Percentiles rank a stretch among this genome's conserved stretches.
These are phyloP conservation scores for Carex arenaria DNA, from an alignment of 202 grass and related monocot species.

Conservation along the genomic window DNA sequence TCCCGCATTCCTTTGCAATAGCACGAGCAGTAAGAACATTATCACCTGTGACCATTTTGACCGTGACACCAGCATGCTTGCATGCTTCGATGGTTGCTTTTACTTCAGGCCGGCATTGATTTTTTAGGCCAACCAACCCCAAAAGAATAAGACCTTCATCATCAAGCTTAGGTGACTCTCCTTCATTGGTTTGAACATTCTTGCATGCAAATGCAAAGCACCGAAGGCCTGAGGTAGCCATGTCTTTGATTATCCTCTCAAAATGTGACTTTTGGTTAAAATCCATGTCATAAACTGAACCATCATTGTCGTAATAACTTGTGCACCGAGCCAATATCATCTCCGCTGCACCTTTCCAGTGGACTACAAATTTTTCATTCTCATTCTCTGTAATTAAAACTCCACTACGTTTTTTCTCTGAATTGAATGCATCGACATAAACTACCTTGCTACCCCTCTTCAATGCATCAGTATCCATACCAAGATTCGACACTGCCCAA, in stretches of 20 bases:
- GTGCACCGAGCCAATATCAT: constrained; percentile 64
- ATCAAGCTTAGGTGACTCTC: constrained; percentile 29
- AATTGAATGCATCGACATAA: constrained; percentile 77
- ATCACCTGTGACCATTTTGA: constrained; percentile 91
- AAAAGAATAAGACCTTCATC: constrained; percentile 53
- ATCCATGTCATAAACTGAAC: constrained; percentile 16
- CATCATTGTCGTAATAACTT: constrained; percentile 22
- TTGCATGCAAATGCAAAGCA: constrained; percentile 84
- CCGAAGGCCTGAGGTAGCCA: constrained; percentile 49
- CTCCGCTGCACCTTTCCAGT: constrained; percentile 94
- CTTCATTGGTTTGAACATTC: not conserved
- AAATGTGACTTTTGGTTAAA: constrained; percentile 26
- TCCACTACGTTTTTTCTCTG: constrained; percentile 83
- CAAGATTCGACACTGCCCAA: constrained; percentile 45
- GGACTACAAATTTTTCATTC: constrained; percentile 16
- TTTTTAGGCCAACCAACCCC: constrained; percentile 70
- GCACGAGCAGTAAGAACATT: constrained; percentile 68
- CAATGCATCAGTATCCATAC: constrained; percentile 37
- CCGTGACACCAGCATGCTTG: constrained; percentile 39
- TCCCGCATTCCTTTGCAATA: constrained; percentile 72
- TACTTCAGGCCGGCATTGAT: constrained; percentile 70
- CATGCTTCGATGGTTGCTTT: constrained; percentile 42
- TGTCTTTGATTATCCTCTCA: constrained; percentile 48
- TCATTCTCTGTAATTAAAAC: constrained; percentile 39
- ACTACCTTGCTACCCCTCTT: constrained; percentile 39